These are phyloP conservation scores for Penicillium nucicola DNA, from an alignment of 495 filamentous ascomycete species.

Conservation along the genomic window DNA sequence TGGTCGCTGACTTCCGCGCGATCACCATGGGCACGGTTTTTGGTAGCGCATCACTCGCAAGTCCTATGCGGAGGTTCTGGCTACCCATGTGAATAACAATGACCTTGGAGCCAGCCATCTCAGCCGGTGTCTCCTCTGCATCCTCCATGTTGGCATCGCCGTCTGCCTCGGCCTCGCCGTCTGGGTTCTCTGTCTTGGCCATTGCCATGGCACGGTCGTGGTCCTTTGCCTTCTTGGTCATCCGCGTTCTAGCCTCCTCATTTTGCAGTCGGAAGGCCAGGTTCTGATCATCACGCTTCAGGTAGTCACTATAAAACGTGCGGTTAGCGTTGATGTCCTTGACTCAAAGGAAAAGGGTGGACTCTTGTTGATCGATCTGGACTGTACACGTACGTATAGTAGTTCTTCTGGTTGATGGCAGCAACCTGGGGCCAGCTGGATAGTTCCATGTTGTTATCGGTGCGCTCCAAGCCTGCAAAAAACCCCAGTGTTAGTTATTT, in stretches of 20 bases:
- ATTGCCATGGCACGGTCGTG: conserved; percentile 79
- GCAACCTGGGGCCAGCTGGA: conserved; percentile 89
- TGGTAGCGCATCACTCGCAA: conserved; percentile 90
- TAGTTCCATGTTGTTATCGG: conserved; percentile 95
- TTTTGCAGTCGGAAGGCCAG: conserved; percentile 81
- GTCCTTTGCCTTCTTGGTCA: conserved; percentile 81
- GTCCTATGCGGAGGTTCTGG: conserved; percentile 88
- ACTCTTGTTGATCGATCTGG: neutral
- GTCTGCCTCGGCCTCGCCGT: conserved; percentile 51
- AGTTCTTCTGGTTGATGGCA: conserved; percentile 99
- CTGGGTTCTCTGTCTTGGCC: conserved; percentile 44
- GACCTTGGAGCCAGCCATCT: conserved; percentile 78
- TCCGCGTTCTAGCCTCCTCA: conserved; percentile 73
- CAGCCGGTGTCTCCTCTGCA: conserved; percentile 52
- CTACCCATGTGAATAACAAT: conserved; percentile 98
- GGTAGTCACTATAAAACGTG: conserved; percentile 67
- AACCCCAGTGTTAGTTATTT: conserved; percentile 2
- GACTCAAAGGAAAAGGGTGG: too few relatives aligned
- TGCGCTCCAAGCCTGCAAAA: conserved; percentile 76
- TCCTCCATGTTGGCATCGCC: conserved; percentile 67
- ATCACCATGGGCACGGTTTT: conserved; percentile 93
- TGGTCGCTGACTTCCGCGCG: conserved; percentile 68
- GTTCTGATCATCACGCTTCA: conserved; percentile 96
- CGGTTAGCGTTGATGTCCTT: conserved; percentile 7
- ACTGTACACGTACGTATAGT: conserved; percentile 80